Conservation (phyloP, 164 flowering plant genomes). For the Hamamelis virginiana region DNA sequence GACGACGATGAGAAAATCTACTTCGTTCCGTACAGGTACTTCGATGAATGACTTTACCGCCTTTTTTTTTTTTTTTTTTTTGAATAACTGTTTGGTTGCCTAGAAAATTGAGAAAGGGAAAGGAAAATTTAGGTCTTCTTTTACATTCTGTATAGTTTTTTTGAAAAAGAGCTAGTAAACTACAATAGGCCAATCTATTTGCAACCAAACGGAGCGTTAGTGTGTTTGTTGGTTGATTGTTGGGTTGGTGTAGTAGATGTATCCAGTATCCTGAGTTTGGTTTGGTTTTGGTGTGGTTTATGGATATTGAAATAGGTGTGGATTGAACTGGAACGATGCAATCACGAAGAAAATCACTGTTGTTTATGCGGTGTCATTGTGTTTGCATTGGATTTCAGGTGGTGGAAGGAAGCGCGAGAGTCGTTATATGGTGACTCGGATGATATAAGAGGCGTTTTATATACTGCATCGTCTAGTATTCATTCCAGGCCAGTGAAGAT, state of each 20-base stretch:
- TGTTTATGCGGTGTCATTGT: neutral
- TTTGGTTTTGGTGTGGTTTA: no score
- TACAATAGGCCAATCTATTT: no score
- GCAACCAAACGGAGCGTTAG: no score
- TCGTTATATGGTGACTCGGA: neutral
- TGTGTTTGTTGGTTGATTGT: no score
- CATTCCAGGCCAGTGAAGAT: no score
- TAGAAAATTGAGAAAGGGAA: neutral
- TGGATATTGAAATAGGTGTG: no score
- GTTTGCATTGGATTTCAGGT: constrained; percentile 28
- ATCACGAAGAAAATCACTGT: neutral
- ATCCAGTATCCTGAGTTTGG: no score
- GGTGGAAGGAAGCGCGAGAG: constrained; percentile 34
- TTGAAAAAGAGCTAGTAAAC: no score
- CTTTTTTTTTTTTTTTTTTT: no score
- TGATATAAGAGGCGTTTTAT: constrained; percentile 23
- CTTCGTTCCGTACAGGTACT: constrained; percentile 6
- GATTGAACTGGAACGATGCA: neutral
- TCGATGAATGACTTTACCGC: neutral
- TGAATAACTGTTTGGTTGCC: neutral
- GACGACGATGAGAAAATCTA: neutral
- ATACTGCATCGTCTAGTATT: constrained; percentile 15
- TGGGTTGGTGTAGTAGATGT: no score
- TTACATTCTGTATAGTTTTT: no score
- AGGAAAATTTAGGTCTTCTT: no score